Evolutionary conservation across 148 eudicot species (phyloP).

Genomic region (Cornus suecica): DNA sequence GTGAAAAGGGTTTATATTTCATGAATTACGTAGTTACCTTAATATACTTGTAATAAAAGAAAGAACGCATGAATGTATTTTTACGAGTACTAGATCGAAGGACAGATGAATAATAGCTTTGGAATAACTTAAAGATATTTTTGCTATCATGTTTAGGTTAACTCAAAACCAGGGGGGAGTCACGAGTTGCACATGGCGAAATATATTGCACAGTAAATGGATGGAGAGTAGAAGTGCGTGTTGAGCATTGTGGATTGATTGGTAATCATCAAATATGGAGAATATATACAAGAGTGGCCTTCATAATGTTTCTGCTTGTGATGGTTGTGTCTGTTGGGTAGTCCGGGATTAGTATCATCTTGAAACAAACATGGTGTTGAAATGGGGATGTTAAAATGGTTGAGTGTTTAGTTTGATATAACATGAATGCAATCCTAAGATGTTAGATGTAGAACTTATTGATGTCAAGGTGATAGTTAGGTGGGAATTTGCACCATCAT

Average conservation of each 20-base stretch:
- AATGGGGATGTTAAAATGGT: not conserved
- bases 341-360: not conserved
- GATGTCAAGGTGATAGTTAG: not conserved
- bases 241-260: not conserved
- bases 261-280: not conserved
- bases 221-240: no score
- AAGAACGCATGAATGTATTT: not conserved
- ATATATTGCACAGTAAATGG: not conserved
- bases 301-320: not conserved
- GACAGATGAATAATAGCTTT: not conserved
- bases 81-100: not conserved
- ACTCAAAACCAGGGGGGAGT: not conserved
- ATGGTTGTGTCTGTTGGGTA: not conserved
- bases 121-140: not conserved
- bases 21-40: no score
- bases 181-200: not conserved
- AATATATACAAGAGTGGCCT: not conserved
- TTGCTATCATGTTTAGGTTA: not conserved
- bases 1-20: not conserved
- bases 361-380: not conserved
- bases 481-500: not conserved
- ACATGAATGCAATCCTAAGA: not conserved
- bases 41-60: not conserved
- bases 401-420: not conserved
- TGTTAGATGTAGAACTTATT: not conserved